Conservation (phyloP, 148 eudicot genomes). For the Gaultheria prostrata region DNA sequence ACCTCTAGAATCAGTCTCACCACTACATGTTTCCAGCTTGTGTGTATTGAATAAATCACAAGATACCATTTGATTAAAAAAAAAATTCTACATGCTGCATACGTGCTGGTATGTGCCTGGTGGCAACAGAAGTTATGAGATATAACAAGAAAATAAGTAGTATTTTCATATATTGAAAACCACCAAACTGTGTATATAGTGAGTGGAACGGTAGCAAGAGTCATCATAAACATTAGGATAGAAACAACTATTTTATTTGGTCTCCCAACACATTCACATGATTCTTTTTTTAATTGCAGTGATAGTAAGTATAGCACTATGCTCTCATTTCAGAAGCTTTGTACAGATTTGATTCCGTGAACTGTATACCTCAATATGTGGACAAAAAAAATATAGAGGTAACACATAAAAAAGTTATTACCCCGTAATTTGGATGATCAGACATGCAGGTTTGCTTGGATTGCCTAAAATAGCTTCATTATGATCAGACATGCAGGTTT, state of each 20-base stretch:
- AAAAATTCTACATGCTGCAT: not conserved
- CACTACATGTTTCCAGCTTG: not conserved
- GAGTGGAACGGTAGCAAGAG: not conserved
- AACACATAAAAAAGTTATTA: not conserved
- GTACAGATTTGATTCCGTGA: not conserved
- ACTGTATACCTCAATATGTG: not conserved
- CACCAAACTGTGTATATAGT: not conserved
- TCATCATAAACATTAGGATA: not conserved
- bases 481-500: not conserved
- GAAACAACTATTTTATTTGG: not conserved
- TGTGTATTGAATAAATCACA: not conserved
- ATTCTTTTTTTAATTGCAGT: not conserved
- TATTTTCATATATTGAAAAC: not conserved
- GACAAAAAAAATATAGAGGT: not conserved
- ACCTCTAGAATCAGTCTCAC: not conserved
- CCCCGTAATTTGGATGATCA: not conserved
- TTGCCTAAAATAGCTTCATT: not conserved
- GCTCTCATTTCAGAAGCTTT: not conserved
- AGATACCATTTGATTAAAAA: not conserved
- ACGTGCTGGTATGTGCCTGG: not conserved
- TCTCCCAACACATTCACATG: not conserved
- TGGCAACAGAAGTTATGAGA: not conserved
- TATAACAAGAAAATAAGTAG: not conserved
- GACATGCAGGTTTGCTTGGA: not conserved
- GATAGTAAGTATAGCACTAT: not conserved